These are phyloP conservation scores for Capillidium heterosporum DNA, from an alignment of 371 early-diverging fungal genomes.

Conservation along the genomic window DNA sequence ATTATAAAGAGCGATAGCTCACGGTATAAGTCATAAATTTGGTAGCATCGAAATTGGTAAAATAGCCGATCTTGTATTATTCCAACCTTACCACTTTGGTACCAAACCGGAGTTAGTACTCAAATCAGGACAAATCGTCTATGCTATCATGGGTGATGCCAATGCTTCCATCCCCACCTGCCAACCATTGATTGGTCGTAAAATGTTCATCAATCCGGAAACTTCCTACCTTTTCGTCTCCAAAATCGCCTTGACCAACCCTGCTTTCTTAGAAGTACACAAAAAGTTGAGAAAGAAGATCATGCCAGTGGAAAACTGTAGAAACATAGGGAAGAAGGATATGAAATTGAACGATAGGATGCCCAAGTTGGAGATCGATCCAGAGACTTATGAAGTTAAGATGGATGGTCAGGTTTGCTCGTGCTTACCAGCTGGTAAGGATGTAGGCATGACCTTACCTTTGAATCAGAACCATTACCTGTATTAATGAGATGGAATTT, in stretches of 20 bases:
- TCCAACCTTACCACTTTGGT: conserved; percentile 69
- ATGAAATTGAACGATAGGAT: conserved; percentile 63
- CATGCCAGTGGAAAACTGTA: conserved; percentile 53
- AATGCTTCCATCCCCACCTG: conserved; percentile 84
- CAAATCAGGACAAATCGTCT: conserved; percentile 71
- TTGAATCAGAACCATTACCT: conserved; percentile 53
- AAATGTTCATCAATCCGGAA: conserved; percentile 59
- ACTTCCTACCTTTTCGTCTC: conserved; percentile 58
- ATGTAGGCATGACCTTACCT: conserved; percentile 21
- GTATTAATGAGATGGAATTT: too few relatives aligned
- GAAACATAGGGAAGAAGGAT: conserved; percentile 55
- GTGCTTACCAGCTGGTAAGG: conserved; percentile 40
- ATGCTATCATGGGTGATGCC: conserved; percentile 72
- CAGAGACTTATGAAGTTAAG: conserved; percentile 72
- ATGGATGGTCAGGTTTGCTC: conserved; percentile 44
- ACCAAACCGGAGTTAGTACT: conserved; percentile 65
- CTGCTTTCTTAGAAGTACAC: too few relatives aligned
- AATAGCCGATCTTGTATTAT: conserved; percentile 77
- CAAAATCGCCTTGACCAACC: conserved; percentile 40
- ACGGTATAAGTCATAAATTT: conserved; percentile 72
- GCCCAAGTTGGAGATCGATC: conserved; percentile 66
- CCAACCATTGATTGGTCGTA: conserved; percentile 63
- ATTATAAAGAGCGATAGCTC: conserved; percentile 75
- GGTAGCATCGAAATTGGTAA: conserved; percentile 86
- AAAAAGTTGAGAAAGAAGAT: conserved; percentile 41